Evolutionary conservation across 495 filamentous ascomycete genomes (phyloP).

Genomic region (Neurospora terricola): DNA sequence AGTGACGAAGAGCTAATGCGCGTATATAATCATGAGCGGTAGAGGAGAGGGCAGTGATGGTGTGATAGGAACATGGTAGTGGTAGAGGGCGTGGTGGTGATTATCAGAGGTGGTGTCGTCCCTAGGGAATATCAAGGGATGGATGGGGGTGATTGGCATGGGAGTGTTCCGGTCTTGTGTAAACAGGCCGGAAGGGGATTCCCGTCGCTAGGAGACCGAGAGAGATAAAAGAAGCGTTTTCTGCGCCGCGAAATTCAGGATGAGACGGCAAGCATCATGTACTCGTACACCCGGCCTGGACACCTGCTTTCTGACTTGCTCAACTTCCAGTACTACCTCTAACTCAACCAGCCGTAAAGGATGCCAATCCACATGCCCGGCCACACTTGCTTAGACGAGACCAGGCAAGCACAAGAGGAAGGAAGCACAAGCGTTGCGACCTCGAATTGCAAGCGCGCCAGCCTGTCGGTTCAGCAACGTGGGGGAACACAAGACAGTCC

Average conservation of each 20-base stretch:
- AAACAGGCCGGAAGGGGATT: not conserved
- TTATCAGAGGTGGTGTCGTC: not conserved
- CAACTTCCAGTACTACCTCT: not conserved
- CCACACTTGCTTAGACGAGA: not conserved
- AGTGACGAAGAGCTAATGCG: not conserved
- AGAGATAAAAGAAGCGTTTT: not conserved
- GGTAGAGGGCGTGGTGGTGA: not conserved
- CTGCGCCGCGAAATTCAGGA: not conserved
- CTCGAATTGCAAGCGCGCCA: not conserved
- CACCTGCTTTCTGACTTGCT: not conserved
- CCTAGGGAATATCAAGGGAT: slow-evolving; percentile 7
- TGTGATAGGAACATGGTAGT: not conserved
- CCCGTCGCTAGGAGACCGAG: not conserved
- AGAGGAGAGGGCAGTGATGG: not conserved
- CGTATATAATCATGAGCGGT: not conserved
- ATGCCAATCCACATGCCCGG: not conserved
- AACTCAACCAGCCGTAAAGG: not conserved
- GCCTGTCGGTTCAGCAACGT: not conserved
- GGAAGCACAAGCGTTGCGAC: not conserved
- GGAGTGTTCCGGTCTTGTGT: not conserved
- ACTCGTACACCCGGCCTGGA: not conserved
- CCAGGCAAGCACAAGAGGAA: not conserved
- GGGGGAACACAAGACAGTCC: not conserved
- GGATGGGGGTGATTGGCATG: not conserved
- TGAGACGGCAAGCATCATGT: not conserved